Evolutionary conservation across 164 flowering plant species (phyloP).

Genomic region (Vitis rupestris): DNA sequence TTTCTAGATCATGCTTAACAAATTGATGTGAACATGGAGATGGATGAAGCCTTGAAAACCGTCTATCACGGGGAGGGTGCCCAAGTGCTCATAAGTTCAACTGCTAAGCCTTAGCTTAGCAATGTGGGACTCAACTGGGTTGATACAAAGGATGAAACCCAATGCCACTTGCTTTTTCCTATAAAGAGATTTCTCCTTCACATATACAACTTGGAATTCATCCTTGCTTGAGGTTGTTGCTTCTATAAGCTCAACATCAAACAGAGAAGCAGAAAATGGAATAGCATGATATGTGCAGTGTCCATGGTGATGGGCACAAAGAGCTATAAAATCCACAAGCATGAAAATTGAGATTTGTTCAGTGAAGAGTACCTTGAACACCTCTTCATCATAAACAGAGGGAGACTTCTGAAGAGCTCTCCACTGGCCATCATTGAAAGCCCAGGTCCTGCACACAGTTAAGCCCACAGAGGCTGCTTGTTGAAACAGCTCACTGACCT

Average conservation of each 20-base stretch:
- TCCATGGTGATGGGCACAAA: too few species aligned
- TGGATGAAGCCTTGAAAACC: too few species aligned
- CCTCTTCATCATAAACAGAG: slow-evolving; percentile 79
- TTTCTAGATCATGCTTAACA: too few species aligned
- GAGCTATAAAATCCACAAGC: not conserved
- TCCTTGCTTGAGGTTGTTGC: slow-evolving; percentile 2
- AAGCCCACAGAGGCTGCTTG: slow-evolving; percentile 84
- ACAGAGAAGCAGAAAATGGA: not conserved
- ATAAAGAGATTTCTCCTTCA: too few species aligned
- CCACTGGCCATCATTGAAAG: slow-evolving; percentile 94
- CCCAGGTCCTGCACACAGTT: slow-evolving; percentile 95
- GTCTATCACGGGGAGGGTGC: too few species aligned
- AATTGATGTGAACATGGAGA: too few species aligned
- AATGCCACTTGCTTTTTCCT: too few species aligned
- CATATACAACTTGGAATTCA: not conserved
- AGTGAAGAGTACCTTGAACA: slow-evolving; percentile 61
- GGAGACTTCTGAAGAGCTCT: slow-evolving; percentile 94
- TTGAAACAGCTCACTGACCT: slow-evolving; percentile 75
- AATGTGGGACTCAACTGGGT: too few species aligned
- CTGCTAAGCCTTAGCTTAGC: too few species aligned
- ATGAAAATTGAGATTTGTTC: not conserved
- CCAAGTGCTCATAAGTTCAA: too few species aligned
- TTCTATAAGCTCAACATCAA: not conserved
- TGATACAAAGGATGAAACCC: too few species aligned
- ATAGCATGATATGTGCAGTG: not conserved